Evolutionary conservation across 352 stramenopile genomes (phyloP).

Genomic region (Pythium aristosporum): DNA sequence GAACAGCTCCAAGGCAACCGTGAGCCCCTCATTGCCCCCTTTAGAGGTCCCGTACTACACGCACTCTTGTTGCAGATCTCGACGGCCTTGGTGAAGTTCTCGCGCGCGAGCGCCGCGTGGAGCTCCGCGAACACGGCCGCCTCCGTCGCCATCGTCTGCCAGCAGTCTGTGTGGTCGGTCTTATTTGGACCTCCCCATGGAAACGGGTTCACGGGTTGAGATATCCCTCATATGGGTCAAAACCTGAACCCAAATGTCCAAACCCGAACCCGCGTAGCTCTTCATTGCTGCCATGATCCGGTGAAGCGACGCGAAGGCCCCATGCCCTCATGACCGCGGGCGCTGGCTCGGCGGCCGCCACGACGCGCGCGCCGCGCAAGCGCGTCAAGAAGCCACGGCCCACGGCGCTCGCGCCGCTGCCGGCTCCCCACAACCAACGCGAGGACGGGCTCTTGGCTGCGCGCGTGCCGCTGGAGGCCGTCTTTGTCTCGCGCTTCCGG

Average conservation of each 20-base stretch:
- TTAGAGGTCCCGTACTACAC: constrained; percentile 4
- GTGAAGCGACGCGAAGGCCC: constrained; percentile 3
- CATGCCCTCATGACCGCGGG: constrained; percentile 15
- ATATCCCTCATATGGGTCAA: background rate
- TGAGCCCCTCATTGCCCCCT: background rate
- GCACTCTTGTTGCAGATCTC: constrained; percentile 89
- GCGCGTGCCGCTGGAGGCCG: constrained; percentile 36
- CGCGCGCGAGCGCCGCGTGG: constrained; percentile 63
- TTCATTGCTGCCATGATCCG: background rate
- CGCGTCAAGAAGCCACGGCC: background rate
- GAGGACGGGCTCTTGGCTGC: background rate
- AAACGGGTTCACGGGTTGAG: constrained; percentile 5
- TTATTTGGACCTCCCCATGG: constrained; percentile 3
- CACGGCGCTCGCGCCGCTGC: constrained; percentile 16
- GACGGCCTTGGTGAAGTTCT: constrained; percentile 77
- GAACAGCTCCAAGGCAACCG: background rate
- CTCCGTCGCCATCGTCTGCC: constrained; percentile 30
- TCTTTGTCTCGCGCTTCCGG: constrained; percentile 36
- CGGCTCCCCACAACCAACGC: constrained; percentile 9
- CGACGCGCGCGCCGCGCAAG: background rate
- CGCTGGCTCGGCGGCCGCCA: constrained; percentile 3
- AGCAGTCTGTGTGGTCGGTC: background rate
- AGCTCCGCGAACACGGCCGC: constrained; percentile 75
- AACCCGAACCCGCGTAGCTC: constrained; percentile 15
- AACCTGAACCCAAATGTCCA: background rate